Percentiles rank a stretch among this genome's conserved stretches.
Conservation (phyloP, 495 filamentous ascomycete genomes). For the Symbiotaphrina buchneri region DNA sequence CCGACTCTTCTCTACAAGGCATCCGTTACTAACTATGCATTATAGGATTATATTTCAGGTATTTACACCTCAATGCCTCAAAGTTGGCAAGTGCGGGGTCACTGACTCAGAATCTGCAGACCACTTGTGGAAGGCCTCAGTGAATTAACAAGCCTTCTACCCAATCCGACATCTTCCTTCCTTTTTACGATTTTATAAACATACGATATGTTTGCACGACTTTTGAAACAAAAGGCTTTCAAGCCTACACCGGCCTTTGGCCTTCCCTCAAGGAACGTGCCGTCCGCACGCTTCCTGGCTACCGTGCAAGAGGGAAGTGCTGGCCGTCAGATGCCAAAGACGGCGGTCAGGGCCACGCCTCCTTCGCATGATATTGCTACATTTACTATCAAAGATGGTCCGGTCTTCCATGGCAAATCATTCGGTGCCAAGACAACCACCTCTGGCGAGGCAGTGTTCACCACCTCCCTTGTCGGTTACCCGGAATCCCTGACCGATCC, state of each 20-base stretch:
- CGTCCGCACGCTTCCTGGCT: conserved; percentile 39
- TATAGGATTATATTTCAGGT: conserved; percentile 90
- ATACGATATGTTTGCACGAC: conserved; percentile 43
- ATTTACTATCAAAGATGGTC: conserved; percentile 85
- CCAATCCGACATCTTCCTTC: conserved; percentile 6
- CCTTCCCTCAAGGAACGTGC: conserved; percentile 24
- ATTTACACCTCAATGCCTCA: conserved; percentile 11
- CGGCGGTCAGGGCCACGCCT: conserved; percentile 24
- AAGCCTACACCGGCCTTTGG: conserved; percentile 26
- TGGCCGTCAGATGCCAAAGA: conserved; percentile 27
- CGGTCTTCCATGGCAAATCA: conserved; percentile 80
- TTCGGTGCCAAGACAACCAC: conserved; percentile 85
- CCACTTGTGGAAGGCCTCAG: conserved; percentile 94
- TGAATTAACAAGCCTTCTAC: conserved; percentile 27
- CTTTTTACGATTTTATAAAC: conserved; percentile 7
- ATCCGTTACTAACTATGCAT: conserved; percentile 8
- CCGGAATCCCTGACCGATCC: conserved; percentile 97
- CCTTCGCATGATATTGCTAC: conserved; percentile 58
- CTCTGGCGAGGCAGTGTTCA: conserved; percentile 88
- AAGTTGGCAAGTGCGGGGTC: conserved; percentile 5
- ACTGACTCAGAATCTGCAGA: conserved; percentile 23
- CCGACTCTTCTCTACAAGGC: conserved; percentile 1
- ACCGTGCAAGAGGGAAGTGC: conserved; percentile 44
- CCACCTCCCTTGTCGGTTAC: conserved; percentile 81
- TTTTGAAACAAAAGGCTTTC: conserved; percentile 33